A percentile compares a stretch with the other conserved stretches of the same genome.
These are phyloP conservation scores for Paramyrothecium roridum DNA, from an alignment of 2,329 filamentous ascomycete species.

Conservation along the genomic window DNA sequence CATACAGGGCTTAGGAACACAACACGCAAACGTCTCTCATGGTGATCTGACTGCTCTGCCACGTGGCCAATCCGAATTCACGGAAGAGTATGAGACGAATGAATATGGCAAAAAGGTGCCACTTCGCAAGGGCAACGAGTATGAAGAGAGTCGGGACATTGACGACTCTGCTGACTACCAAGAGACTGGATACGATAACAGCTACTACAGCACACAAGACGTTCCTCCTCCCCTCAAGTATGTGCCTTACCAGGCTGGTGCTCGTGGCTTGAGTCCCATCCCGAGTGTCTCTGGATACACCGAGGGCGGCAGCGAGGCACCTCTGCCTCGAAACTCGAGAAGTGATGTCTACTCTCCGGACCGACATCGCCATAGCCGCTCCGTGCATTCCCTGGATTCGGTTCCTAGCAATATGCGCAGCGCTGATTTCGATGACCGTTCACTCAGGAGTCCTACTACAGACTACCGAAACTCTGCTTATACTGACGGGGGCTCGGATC, in stretches of 20 bases:
- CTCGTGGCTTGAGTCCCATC: conserved; percentile 78
- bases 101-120: conserved; percentile 39
- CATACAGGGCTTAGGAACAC: conserved; percentile 62
- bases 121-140: conserved; percentile 41
- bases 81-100: conserved; percentile 46
- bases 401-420: conserved; percentile 38
- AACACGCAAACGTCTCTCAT: conserved; percentile 62
- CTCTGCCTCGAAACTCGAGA: conserved; percentile 54
- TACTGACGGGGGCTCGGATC: conserved; percentile 47
- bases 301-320: conserved; percentile 61
- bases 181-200: conserved; percentile 36
- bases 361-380: conserved; percentile 28
- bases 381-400: conserved; percentile 28
- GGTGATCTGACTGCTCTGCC: conserved; percentile 56
- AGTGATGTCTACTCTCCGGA: conserved; percentile 61
- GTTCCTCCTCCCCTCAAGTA: conserved; percentile 64
- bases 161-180: conserved; percentile 33
- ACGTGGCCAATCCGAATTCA: conserved; percentile 40
- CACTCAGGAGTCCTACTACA: conserved; percentile 50
- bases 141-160: conserved; percentile 24
- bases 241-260: conserved; percentile 65
- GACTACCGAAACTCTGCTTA: conserved; percentile 53
- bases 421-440: conserved; percentile 52
- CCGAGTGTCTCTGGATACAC: conserved; percentile 89
- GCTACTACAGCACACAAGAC: conserved; percentile 57